Conservation (phyloP, 495 filamentous ascomycete species). For the Aspergillus sparsus region DNA sequence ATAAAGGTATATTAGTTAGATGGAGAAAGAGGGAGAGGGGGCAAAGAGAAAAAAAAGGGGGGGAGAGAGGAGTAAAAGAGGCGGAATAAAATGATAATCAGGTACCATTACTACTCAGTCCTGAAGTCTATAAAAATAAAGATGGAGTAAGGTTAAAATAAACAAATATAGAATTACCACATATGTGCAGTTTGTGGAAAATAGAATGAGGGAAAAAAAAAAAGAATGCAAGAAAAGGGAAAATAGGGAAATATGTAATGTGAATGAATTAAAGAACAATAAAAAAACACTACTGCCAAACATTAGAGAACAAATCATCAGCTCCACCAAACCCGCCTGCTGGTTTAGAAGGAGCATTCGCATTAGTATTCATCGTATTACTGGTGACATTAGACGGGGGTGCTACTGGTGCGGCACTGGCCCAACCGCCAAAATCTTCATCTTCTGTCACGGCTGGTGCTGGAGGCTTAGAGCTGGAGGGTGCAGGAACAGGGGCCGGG, state of each 20-base stretch:
- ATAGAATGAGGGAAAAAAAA: background rate
- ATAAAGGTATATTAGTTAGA: background rate
- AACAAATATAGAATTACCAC: no score
- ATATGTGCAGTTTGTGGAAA: no score
- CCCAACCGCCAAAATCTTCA: constrained; percentile 95
- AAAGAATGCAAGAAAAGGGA: background rate
- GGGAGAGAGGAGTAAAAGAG: background rate
- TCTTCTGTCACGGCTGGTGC: constrained; percentile 71
- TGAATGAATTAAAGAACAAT: constrained; percentile 7
- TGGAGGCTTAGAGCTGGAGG: constrained; percentile 39
- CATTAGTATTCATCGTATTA: constrained; percentile 25
- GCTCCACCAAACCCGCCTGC: constrained; percentile 64
- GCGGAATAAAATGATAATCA: constrained; percentile 6
- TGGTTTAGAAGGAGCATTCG: constrained; percentile 45
- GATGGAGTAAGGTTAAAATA: constrained; percentile 27
- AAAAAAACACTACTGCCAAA: constrained; percentile 66
- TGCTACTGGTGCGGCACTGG: constrained; percentile 61
- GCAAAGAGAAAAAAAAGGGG: background rate
- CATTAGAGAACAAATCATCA: constrained; percentile 92
- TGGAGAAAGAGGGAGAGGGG: constrained; percentile 1
- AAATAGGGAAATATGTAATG: constrained; percentile 8
- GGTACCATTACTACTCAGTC: no score
- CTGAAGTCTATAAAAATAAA: constrained; percentile 14
- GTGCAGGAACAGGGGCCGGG: constrained; percentile 29
- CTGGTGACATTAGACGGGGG: constrained; percentile 33